Conservation (phyloP, 768 basidiomycete species). For the Naganishia kalamii region DNA sequence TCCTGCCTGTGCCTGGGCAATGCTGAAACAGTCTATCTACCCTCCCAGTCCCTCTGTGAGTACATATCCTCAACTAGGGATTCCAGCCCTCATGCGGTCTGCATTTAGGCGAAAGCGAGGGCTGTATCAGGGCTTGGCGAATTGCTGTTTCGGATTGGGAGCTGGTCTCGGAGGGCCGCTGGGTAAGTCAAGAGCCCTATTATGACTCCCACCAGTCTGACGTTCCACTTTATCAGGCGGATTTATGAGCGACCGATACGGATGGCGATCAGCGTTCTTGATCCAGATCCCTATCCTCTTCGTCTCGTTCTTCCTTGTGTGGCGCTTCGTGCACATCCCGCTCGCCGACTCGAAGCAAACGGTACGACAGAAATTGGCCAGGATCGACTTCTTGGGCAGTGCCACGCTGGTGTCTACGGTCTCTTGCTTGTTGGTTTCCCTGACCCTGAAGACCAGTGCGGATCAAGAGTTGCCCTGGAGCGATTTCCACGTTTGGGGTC, state of each 20-base stretch:
- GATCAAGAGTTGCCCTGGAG: conserved; percentile 58
- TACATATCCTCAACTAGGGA: not conserved
- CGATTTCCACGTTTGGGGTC: conserved; percentile 58
- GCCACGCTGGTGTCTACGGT: conserved; percentile 29
- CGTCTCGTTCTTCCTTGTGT: conserved; percentile 60
- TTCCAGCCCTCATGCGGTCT: not conserved
- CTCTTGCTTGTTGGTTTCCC: conserved; percentile 13
- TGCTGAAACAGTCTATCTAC: not conserved
- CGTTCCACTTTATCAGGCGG: not conserved
- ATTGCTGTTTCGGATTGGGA: conserved; percentile 25
- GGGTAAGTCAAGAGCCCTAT: conserved; percentile 50
- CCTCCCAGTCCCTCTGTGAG: conserved; percentile 20
- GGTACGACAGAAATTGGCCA: conserved; percentile 23
- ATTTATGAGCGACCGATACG: conserved; percentile 6
- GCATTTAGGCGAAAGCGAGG: conserved; percentile 17
- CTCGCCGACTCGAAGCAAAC: conserved; percentile 15
- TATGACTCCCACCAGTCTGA: not conserved
- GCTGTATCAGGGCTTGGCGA: conserved; percentile 24
- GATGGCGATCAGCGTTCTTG: conserved; percentile 30
- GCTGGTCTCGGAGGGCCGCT: conserved; percentile 28
- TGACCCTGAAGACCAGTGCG: conserved; percentile 24
- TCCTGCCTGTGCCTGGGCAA: not conserved
- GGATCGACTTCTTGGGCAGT: conserved; percentile 42
- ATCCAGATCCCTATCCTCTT: conserved; percentile 69
- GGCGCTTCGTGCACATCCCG: conserved; percentile 20